Base-by-base conservation (phyloP, 805 yeast species). In the Candida odintsovae region DNA sequence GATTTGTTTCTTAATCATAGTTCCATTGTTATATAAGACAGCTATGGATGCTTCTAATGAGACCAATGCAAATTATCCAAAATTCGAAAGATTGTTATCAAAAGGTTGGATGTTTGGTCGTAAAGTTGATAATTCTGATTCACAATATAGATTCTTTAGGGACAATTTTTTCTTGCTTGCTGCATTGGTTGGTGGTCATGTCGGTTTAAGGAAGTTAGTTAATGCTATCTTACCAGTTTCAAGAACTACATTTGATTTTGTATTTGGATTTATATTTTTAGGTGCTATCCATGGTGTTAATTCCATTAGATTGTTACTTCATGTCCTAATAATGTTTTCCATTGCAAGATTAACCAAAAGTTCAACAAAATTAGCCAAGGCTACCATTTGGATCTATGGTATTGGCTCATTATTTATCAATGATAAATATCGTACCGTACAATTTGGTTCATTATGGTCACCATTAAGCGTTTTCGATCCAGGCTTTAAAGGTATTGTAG, bases 101-200 rank as follows among this genome's bases (percentile, higher is more conserved):
- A 71, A 79, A 6, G 98, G 99, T 5, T 92, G 98, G 98, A 68
- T 90, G 55, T 78, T 84, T 61, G 97, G 96, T 9, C 69, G 96
- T 22, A 85, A 83, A 64, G 95, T 89, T 38, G 99, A 94, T 64
- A 90, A 92, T 62, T 85, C 96, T 6, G 99, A 94, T 62, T 71
- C 74, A 28, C 99, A 94, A 64, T 94, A 92, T 60, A 67, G 87
- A 22, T 88, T 90, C 58, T 89, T 94, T 62, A 76, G 99, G 56
- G 83, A 86, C 60, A 90, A 90, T 60, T 72, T 92, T 52, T 76
- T 79, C 12, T 62, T 85, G 42, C 67, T 94, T 42, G 59, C 70
- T n/a, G 77, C 68, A 0, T 69, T 88, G 42, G 72, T 83, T 46
- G 52, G 59, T 0, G 61, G 70, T 2, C 98, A 94, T 65, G 63